These are phyloP conservation scores for Epichloe elymi DNA, from an alignment of 2,329 filamentous ascomycete genomes.

Conservation along the genomic window DNA sequence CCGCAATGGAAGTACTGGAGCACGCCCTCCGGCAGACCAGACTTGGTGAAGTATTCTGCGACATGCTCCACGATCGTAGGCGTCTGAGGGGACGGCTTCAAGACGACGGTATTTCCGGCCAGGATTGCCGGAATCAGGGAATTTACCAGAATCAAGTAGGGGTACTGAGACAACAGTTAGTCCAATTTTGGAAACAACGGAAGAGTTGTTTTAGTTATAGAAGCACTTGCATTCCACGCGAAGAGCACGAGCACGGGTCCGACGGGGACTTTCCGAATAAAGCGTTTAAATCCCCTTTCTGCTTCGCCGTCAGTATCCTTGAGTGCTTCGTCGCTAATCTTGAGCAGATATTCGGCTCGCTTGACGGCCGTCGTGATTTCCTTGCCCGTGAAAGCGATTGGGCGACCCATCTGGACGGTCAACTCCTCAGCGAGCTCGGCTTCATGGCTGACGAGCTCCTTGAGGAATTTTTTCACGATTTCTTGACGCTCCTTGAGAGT, in stretches of 20 bases:
- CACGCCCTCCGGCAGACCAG: constrained; percentile 70
- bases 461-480: constrained; percentile 69
- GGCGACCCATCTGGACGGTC: constrained; percentile 89
- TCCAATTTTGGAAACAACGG: neutral
- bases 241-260: constrained; percentile 84
- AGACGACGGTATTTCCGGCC: constrained; percentile 77
- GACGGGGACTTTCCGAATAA: constrained; percentile 76
- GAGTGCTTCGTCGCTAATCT: constrained; percentile 66
- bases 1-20: constrained; percentile 90
- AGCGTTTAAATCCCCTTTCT: constrained; percentile 81
- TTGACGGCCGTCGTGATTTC: constrained; percentile 79
- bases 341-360: constrained; percentile 73
- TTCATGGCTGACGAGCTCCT: constrained; percentile 54
- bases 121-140: constrained; percentile 84
- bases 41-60: constrained; percentile 59
- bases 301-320: constrained; percentile 69
- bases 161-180: constrained; percentile 48
- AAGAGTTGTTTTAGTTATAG: neutral
- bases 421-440: constrained; percentile 75
- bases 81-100: constrained; percentile 92
- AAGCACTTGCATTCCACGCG: constrained; percentile 74
- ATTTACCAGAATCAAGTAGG: constrained; percentile 87
- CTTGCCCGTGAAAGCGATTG: constrained; percentile 72
- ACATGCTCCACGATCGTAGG: constrained; percentile 84
- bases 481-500: constrained; percentile 61